Base-by-base conservation (phyloP, 176 grass and related monocot genomes). In the Carex parvula region DNA sequence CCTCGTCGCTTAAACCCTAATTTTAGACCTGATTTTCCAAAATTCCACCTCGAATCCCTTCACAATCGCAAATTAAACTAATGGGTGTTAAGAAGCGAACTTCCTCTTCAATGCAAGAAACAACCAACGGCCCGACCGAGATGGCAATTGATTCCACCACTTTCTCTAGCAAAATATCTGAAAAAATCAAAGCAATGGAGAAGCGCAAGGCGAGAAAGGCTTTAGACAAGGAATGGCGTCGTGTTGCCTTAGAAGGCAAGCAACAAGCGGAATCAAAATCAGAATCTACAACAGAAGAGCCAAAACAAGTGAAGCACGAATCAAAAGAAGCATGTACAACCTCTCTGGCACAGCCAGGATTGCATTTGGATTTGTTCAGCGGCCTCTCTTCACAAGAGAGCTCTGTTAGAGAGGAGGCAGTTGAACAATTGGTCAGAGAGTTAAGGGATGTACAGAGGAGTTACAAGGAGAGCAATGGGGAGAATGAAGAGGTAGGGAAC, bases 341-440 rank as follows among this genome's bases (percentile, higher is more conserved):
- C 53, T 71, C 65, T 26, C 29, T 32, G 30, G 67, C 63, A 14
- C 87, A 88, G 13, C 89, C 89, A 15, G 91, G 86, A 57, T 80
- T 98, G 42, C 96, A 90, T 61, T 81, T 98, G 86, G 88, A 92
- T 60, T 68, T 98, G 44, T 98, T 98, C 83, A 89, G 89, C 79
- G 85, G 90, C 67, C 90, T 99, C 64, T 88, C 89, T 0, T 93
- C 93, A 6, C 82, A 80, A 4, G 91, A 93, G 82, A 64, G 89
- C 5, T 89, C 84, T 5, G 82, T 88, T 12, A 90, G 96, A 79
- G 91, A 90, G 85, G 86, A 85, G 44, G 91, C 96, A 2, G 91
- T 86, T 0, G 80, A 89, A 79, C 62, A 76, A 21, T 88, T 99
- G 30, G 88, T 93, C 16, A 83, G 37, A 21, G 93, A 99, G 70